Evolutionary conservation across 129 eudicot species (phyloP), one percentile per base, ranked within the genome.

Genomic region (Apium graveolens): DNA sequence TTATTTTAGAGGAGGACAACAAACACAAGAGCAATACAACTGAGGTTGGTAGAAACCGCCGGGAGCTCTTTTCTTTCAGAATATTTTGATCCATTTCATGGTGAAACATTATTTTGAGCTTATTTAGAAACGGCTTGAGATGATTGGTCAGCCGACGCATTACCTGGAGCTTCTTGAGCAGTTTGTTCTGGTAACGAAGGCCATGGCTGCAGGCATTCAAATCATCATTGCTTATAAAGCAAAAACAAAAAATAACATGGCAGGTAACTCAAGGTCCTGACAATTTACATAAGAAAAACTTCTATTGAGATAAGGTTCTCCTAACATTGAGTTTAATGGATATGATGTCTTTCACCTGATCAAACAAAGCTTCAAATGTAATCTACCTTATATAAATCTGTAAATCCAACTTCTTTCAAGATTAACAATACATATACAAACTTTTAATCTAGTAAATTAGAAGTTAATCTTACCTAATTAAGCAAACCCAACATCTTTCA

Each of bases 21-120:
- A 53, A 75, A 76, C 17, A 34, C 24, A 29, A 44, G 14, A 49
- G 66, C 37, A 60, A 65, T 85, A 38, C 32, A 27, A 27, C 48
- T 72, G 44, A 57, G 60, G 46, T 49, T 62, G 76, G 69, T 69
- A 76, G 72, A 27, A 84, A 86, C 91, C 85, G 63, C 78, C 29
- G 91, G 95, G 60, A 90, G 86, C 70, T 87, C 95, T 76, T 80
- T 84, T 72, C 90, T 83, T 82, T 78, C 84, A 17, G 74, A 45
- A 75, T 84, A 27, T 82, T 37, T 80, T 57, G 86, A 73, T 26
- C 76, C 88, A 51, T 73, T 83, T 48, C n/a, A 74, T 31, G 39
- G 41, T n/a, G 57, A 65, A 26, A 66, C 42, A 11, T 71, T 34
- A 76, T 42, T 83, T 55, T 75, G 83, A 76, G 55, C 41, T 13